phyloP scores from a whole-genome alignment of 306 rosid genomes.

The Fragaria vesca region DNA sequence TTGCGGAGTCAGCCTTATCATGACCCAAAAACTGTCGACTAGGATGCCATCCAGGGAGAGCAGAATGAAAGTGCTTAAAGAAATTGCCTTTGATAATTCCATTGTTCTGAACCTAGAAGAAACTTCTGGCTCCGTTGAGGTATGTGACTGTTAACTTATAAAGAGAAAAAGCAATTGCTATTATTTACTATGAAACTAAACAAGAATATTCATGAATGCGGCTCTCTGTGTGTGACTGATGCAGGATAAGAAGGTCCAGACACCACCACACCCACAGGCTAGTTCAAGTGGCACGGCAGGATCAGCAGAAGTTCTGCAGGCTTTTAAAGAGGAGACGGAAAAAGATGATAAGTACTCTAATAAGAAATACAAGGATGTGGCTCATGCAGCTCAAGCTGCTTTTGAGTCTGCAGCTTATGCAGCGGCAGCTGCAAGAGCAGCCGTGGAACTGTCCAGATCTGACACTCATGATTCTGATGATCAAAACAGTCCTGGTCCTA shows the following conservation, averaged over 20 bases:
- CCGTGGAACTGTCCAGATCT: conserved; percentile 68
- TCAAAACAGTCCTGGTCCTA: conserved; percentile 37
- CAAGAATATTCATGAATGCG: conserved; percentile 14
- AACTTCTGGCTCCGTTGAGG: conserved; percentile 45
- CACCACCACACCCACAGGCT: conserved; percentile 11
- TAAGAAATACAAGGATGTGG: conserved; percentile 66
- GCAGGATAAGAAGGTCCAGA: conserved; percentile 53
- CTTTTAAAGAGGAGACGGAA: conserved; percentile 36
- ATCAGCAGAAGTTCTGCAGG: conserved; percentile 25
- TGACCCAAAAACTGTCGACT: conserved; percentile 68
- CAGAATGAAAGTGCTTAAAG: conserved; percentile 68
- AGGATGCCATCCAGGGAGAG: conserved; percentile 61
- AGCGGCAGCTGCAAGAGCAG: conserved; percentile 88
- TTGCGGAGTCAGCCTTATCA: conserved; percentile 61
- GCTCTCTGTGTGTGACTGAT: conserved; percentile 19
- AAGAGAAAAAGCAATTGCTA: conserved; percentile 1
- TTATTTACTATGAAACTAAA: background rate
- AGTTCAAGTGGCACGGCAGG: conserved; percentile 21
- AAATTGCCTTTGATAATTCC: conserved; percentile 65
- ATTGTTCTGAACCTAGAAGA: conserved; percentile 60
- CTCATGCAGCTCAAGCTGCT: conserved; percentile 96
- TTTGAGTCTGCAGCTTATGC: conserved; percentile 89
- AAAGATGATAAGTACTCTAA: conserved; percentile 40
- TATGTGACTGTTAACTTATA: conserved; percentile 12
- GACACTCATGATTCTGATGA: conserved; percentile 54